These are phyloP conservation scores for Gentiana dahurica DNA, from an alignment of 257 asterid genomes.

Conservation along the genomic window DNA sequence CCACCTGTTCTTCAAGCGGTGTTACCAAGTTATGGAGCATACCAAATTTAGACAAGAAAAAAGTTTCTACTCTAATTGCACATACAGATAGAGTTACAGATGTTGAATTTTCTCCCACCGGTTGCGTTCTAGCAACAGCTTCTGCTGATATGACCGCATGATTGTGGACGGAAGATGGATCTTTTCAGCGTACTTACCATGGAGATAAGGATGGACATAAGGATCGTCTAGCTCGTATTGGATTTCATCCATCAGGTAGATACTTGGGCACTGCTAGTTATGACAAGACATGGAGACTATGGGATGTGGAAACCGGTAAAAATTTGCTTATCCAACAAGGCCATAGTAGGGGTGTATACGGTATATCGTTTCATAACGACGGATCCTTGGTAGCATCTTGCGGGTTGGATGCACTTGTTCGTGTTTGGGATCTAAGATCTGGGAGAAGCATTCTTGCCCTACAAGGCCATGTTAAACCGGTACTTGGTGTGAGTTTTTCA, in stretches of 20 bases:
- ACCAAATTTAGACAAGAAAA: slow-evolving; percentile 43
- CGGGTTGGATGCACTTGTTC: slow-evolving; percentile 86
- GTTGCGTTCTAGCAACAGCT: slow-evolving; percentile 66
- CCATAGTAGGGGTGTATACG: slow-evolving; percentile 91
- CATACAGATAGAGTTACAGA: slow-evolving; percentile 89
- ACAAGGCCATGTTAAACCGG: slow-evolving; percentile 85
- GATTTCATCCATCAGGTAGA: slow-evolving; percentile 84
- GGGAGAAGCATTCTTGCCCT: slow-evolving; percentile 70
- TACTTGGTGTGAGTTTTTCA: slow-evolving; percentile 25
- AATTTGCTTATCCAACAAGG: slow-evolving; percentile 97
- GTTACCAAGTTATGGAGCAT: slow-evolving; percentile 71
- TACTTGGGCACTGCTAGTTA: slow-evolving; percentile 94
- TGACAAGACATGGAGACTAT: slow-evolving; percentile 91
- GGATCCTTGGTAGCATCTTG: slow-evolving; percentile 95
- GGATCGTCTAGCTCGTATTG: slow-evolving; percentile 89
- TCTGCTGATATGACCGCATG: slow-evolving; percentile 88
- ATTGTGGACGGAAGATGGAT: slow-evolving; percentile 70
- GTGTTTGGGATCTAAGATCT: slow-evolving; percentile 92
- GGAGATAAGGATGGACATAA: slow-evolving; percentile 53
- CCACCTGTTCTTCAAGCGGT: slow-evolving; percentile 74
- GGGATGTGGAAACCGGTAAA: slow-evolving; percentile 95
- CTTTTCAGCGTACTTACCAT: slow-evolving; percentile 49
- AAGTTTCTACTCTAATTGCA: slow-evolving; percentile 68
- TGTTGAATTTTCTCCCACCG: slow-evolving; percentile 70
- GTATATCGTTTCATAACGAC: slow-evolving; percentile 68